Conservation (phyloP, 164 flowering plant genomes). For the Annona cherimola region DNA sequence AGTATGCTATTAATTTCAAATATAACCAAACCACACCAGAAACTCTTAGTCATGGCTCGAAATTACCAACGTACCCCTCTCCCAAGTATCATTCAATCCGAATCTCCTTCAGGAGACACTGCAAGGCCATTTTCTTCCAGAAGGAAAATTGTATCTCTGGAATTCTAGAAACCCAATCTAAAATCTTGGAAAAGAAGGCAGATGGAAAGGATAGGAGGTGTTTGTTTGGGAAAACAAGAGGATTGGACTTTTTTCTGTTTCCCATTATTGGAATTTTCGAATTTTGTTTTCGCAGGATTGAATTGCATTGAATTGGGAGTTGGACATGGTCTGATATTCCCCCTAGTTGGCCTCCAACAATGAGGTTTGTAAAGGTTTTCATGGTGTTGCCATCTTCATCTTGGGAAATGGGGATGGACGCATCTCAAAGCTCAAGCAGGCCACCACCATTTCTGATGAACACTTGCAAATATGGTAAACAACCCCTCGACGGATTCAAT, state of each 20-base stretch:
- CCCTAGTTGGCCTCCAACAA: neutral
- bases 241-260: neutral
- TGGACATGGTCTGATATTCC: neutral
- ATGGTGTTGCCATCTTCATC: neutral
- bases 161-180: neutral
- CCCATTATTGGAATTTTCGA: neutral
- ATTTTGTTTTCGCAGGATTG: neutral
- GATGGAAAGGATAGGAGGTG: neutral
- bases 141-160: neutral
- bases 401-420: constrained; percentile 31
- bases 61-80: too few species aligned
- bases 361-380: neutral
- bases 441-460: constrained; percentile 58
- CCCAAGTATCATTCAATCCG: neutral
- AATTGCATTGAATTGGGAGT: neutral
- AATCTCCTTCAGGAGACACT: neutral
- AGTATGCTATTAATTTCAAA: too few species aligned
- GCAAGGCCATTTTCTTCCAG: neutral
- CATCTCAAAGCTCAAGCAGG: constrained; percentile 36
- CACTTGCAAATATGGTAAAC: constrained; percentile 62
- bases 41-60: too few species aligned
- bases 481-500: constrained; percentile 39
- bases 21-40: too few species aligned
- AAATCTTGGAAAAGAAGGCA: neutral
- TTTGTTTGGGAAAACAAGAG: neutral